phyloP scores from a whole-genome alignment of 2,329 filamentous ascomycete genomes.

The Stromatinia cepivora region DNA sequence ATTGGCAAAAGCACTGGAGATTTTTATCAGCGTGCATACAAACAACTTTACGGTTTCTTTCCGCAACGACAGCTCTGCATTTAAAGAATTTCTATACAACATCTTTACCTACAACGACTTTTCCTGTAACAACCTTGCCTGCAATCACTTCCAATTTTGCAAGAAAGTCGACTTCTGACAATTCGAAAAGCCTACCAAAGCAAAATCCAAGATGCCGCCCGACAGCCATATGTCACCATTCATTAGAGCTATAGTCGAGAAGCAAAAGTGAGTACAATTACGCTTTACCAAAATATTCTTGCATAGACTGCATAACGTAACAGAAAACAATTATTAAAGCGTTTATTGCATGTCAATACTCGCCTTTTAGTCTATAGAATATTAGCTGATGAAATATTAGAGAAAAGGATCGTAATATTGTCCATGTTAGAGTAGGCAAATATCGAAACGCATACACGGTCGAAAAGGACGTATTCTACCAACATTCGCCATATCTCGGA shows the following conservation, averaged over 20 bases:
- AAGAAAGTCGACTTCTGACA: neutral
- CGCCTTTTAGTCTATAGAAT: neutral
- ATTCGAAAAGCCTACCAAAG: too few species aligned
- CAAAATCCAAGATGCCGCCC: neutral
- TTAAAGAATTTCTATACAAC: neutral
- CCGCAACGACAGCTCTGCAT: neutral
- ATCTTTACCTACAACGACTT: neutral
- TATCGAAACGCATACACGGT: neutral
- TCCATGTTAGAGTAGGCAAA: neutral
- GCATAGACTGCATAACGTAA: neutral
- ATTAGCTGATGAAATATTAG: neutral
- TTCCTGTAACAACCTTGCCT: neutral
- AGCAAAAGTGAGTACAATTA: neutral
- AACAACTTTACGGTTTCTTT: neutral
- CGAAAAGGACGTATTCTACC: neutral
- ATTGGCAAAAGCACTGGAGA: neutral
- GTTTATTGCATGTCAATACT: neutral
- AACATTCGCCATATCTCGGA: neutral
- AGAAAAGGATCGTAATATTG: neutral
- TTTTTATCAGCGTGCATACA: neutral
- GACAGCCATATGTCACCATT: neutral
- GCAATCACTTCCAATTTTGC: neutral
- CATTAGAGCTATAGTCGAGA: neutral
- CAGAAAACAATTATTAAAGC: accelerated
- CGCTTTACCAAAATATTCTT: too few species aligned